Conservation (phyloP, 257 asterid genomes). For the Lithospermum erythrorhizon region DNA sequence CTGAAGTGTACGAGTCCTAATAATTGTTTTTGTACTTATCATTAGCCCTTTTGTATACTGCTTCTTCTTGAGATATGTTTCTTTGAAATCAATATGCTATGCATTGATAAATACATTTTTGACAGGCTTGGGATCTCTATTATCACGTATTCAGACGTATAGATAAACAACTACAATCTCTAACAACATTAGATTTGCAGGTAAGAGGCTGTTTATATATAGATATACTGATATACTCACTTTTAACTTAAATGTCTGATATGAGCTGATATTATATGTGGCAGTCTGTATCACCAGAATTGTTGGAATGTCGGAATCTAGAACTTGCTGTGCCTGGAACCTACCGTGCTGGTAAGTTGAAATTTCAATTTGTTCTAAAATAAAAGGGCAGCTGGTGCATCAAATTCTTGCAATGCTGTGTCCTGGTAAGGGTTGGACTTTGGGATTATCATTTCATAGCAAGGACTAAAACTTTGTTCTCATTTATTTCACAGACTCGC, state of each 20-base stretch:
- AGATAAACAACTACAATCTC: conserved; percentile 91
- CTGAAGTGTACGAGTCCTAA: too few relatives aligned
- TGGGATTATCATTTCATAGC: neutral
- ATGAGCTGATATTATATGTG: conserved; percentile 8
- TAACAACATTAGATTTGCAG: conserved; percentile 95
- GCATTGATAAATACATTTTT: conserved; percentile 10
- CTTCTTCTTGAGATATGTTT: neutral
- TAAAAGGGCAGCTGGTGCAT: neutral
- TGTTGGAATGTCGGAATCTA: conserved; percentile 78
- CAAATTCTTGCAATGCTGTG: too few relatives aligned
- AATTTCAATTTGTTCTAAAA: neutral
- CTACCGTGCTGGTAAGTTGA: conserved; percentile 68
- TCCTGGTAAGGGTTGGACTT: neutral
- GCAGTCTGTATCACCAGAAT: conserved; percentile 93
- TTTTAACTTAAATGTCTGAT: conserved; percentile 7
- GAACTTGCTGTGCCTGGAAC: conserved; percentile 99
- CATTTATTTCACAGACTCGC: conserved; percentile 46
- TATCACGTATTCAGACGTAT: conserved; percentile 90
- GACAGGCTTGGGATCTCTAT: conserved; percentile 98
- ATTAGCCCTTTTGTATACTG: neutral
- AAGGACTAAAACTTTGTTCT: neutral
- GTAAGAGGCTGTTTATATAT: conserved; percentile 27
- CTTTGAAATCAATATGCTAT: conserved; percentile 4
- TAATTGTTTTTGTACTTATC: neutral
- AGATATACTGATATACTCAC: neutral